These are phyloP conservation scores for Escovopsis sp. DNA, from an alignment of 2,329 filamentous ascomycete species.

Conservation along the genomic window DNA sequence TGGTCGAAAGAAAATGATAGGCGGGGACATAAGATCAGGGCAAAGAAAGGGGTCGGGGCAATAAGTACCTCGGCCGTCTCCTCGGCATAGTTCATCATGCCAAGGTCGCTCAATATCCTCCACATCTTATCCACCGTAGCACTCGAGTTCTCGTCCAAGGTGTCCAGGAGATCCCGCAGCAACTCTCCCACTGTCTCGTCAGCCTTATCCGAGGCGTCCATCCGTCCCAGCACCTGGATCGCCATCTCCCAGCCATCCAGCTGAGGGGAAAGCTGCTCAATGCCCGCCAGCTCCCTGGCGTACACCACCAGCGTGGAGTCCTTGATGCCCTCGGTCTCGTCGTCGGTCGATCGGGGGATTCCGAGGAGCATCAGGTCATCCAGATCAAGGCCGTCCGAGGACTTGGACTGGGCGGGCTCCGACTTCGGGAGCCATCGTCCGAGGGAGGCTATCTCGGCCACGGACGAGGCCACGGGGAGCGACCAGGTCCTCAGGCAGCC, in stretches of 20 bases:
- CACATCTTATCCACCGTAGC: conserved; percentile 70
- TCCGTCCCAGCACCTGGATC: conserved; percentile 64
- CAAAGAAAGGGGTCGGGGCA: background rate
- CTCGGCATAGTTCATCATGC: conserved; percentile 64
- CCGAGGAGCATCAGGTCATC: conserved; percentile 76
- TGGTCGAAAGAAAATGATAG: background rate
- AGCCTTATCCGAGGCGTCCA: conserved; percentile 59
- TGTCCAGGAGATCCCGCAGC: conserved; percentile 49
- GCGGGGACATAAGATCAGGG: background rate
- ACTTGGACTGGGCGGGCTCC: conserved; percentile 27
- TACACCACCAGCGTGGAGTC: conserved; percentile 69
- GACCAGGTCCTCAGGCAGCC: conserved; percentile 68
- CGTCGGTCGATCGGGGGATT: conserved; percentile 44
- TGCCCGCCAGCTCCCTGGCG: conserved; percentile 49
- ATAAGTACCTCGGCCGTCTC: conserved; percentile 64
- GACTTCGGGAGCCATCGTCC: conserved; percentile 61
- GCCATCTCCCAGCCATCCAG: conserved; percentile 82
- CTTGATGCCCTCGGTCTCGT: conserved; percentile 48
- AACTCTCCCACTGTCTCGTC: conserved; percentile 62
- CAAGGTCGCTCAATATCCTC: conserved; percentile 60
- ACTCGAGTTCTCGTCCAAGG: conserved; percentile 49
- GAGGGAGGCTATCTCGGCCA: conserved; percentile 71
- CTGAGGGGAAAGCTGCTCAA: conserved; percentile 31
- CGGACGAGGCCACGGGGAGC: conserved; percentile 58
- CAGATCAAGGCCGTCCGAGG: conserved; percentile 57